Base-by-base conservation (phyloP, 768 basidiomycete species). In the Psilocybe subaeruginosa region DNA sequence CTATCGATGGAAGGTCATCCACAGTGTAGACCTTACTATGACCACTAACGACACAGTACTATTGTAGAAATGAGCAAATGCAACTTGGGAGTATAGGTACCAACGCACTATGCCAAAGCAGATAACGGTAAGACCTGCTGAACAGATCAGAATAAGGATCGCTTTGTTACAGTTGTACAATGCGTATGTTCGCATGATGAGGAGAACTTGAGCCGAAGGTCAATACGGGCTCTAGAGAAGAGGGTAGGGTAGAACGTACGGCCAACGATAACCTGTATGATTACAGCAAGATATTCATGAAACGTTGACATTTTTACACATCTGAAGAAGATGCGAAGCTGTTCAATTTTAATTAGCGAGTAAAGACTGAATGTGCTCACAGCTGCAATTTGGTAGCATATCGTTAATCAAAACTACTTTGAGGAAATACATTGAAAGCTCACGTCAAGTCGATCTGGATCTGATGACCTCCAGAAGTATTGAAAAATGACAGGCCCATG, bases 161-260 rank as follows among this genome's bases (percentile, higher is more conserved):
- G 54, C 54, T 6, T 66, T 63, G 48, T 51, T 72, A 6, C 74
- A 73, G 5, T 68, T 72, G 55, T 80, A 82, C 0, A 82, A 70
- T 23, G 80, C 80, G 58, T 78, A 76, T 4, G 77, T 78, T 17
- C 80, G 64, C 63, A 77, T 71, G 17, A 78, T 75, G 8, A 79
- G 72, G 30, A 80, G 68, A 12, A 72, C 78, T 79, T 35, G 11
- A 11, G 35, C 9, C 35, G 17, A 29, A 4, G 31, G 2, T 29
- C 16, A 29, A 5, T 50, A 46, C 23, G 35, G 14, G 5, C 4
- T 17, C 37, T 4, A 5, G 31, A 46, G 30, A 48, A n/a, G 29
- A 9, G 30, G 17, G 45, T 9, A n/a, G 9, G 14, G 16, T 54
- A 39, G 41, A 9, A 72, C 77, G 46, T 61, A 77, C 80, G 57